phyloP scores from a whole-genome alignment of 306 rosid species.

The apple (Malus domestica) region ASM211411v1 NC_041803.1:6745501-6746000 shows the following conservation, averaged over 20 bases:
- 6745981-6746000: slow-evolving; percentile 3
- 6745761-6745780: slow-evolving; percentile 1
- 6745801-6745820: slow-evolving; percentile 85
- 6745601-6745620: slow-evolving; percentile 79
- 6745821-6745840: slow-evolving; percentile 94
- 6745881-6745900: slow-evolving; percentile 75
- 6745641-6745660: background rate
- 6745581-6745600: slow-evolving; percentile 74
- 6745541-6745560: slow-evolving; percentile 51
- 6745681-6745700: background rate
- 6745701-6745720: background rate
- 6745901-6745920: slow-evolving; percentile 85
- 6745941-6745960: slow-evolving; percentile 38
- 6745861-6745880: slow-evolving; percentile 80
- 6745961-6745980: slow-evolving; percentile 51
- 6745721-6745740: background rate
- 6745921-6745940: slow-evolving; percentile 66
- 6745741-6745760: background rate
- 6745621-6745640: slow-evolving; percentile 24
- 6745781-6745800: slow-evolving; percentile 32
- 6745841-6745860: slow-evolving; percentile 95
- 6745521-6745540: slow-evolving; percentile 56
- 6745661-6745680: too few relatives aligned
- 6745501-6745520: slow-evolving; percentile 74
- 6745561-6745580: slow-evolving; percentile 70